A percentile compares a stretch with the other conserved stretches of the same genome.
Evolutionary conservation across 116 monocot genomes (phyloP).

Genomic region (Papilionanthe hybrid): DNA sequence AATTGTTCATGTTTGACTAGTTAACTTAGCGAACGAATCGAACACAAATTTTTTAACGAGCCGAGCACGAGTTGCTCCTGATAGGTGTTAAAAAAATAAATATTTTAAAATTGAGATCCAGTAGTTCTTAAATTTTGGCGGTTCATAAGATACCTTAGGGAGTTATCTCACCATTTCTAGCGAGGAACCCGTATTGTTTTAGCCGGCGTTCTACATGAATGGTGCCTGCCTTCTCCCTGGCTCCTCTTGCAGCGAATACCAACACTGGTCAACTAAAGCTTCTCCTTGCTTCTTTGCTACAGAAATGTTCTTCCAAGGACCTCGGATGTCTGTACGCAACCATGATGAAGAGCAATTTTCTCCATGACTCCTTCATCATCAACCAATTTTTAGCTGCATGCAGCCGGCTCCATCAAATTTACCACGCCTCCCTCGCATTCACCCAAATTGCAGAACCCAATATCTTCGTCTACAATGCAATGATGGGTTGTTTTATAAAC

Average conservation of each 20-base stretch:
- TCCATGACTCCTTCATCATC: slow-evolving; percentile 42
- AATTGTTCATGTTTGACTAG: too few species aligned
- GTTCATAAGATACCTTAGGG: too few species aligned
- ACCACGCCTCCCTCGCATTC: slow-evolving; percentile 30
- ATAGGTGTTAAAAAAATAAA: too few species aligned
- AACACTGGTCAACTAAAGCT: neutral
- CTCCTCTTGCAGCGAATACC: neutral
- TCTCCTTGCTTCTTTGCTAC: slow-evolving; percentile 7
- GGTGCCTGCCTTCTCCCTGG: neutral
- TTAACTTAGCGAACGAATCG: too few species aligned
- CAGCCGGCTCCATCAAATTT: slow-evolving; percentile 18
- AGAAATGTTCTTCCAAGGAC: slow-evolving; percentile 18
- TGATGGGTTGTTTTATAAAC: slow-evolving; percentile 31
- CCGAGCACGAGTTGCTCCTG: too few species aligned
- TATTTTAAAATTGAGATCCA: too few species aligned
- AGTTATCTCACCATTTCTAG: too few species aligned
- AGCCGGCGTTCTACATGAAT: slow-evolving; percentile 1
- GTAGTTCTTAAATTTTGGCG: too few species aligned
- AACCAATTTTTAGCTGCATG: slow-evolving; percentile 55
- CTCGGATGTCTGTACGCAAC: slow-evolving; percentile 25
- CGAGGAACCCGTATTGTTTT: too few species aligned
- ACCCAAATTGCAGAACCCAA: slow-evolving; percentile 30
- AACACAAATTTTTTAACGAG: too few species aligned
- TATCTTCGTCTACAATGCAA: slow-evolving; percentile 52
- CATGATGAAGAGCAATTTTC: slow-evolving; percentile 31